Percentiles rank a stretch among this genome's conserved stretches.
Evolutionary conservation across 2,329 filamentous ascomycete genomes (phyloP).

Genomic region (Fusarium oxysporum): DNA sequence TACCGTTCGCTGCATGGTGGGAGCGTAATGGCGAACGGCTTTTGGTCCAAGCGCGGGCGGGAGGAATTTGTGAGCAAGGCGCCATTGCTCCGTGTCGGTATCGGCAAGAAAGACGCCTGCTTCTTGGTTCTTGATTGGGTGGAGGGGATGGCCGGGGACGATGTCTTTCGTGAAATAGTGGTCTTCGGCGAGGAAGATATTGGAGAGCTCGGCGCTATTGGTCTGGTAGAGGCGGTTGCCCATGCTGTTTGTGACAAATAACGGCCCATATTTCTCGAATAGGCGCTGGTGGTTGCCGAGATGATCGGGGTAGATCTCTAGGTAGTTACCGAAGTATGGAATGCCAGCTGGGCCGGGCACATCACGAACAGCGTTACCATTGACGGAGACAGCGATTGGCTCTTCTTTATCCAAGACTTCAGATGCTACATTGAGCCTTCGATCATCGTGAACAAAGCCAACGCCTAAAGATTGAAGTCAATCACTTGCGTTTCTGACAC

Average conservation of each 20-base stretch:
- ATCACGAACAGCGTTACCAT: conserved; percentile 60
- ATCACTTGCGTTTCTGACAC: rapidly evolving
- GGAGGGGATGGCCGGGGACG: conserved; percentile 60
- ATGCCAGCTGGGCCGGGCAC: conserved; percentile 62
- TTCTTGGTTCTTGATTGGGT: conserved; percentile 55
- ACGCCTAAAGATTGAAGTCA: conserved; percentile 42
- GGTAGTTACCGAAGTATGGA: conserved; percentile 63
- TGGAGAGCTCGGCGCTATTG: conserved; percentile 60
- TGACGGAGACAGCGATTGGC: conserved; percentile 58
- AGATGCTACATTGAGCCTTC: conserved; percentile 42
- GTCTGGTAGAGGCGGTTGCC: conserved; percentile 62
- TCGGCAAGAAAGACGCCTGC: conserved; percentile 61
- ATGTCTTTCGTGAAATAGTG: conserved; percentile 67
- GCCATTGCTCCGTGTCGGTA: conserved; percentile 63
- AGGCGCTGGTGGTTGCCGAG: conserved; percentile 67
- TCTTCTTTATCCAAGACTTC: conserved; percentile 50
- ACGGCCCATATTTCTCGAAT: conserved; percentile 63
- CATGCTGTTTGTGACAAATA: conserved; percentile 64
- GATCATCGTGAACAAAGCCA: conserved; percentile 49
- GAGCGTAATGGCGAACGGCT: conserved; percentile 70
- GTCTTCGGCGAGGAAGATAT: conserved; percentile 59
- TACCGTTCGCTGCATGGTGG: conserved; percentile 67
- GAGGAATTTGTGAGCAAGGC: conserved; percentile 69
- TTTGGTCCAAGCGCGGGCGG: conserved; percentile 69
- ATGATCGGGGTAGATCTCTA: conserved; percentile 67